These are phyloP conservation scores for Stylonectria norvegica DNA, from an alignment of 2,329 filamentous ascomycete genomes.

Conservation along the genomic window DNA sequence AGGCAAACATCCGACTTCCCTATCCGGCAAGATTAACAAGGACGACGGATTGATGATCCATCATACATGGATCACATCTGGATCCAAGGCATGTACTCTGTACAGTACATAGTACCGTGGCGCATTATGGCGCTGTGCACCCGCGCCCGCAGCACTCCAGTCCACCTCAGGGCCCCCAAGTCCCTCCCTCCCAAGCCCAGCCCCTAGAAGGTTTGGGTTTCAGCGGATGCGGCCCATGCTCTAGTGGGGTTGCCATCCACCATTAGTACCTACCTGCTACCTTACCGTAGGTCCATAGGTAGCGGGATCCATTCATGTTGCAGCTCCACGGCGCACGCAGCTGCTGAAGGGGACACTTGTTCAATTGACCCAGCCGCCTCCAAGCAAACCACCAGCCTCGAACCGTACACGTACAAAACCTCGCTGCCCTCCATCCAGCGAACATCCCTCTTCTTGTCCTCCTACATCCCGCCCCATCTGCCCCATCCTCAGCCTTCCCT, in stretches of 20 bases:
- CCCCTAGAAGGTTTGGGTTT: background rate
- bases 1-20: background rate
- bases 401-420: conserved; percentile 34
- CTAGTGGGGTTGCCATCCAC: background rate
- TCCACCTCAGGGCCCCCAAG: background rate
- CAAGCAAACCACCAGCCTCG: conserved; percentile 17
- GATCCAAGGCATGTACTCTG: no score
- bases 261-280: background rate
- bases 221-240: background rate
- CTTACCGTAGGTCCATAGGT: conserved; percentile 10
- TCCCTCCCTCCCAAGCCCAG: background rate
- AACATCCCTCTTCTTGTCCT: conserved; percentile 15
- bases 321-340: conserved; percentile 15
- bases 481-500: conserved; percentile 14
- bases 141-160: no score
- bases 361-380: conserved; percentile 36
- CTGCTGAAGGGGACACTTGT: conserved; percentile 42
- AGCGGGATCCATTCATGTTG: conserved; percentile 4
- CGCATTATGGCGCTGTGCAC: no score
- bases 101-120: no score
- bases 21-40: background rate
- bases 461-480: conserved; percentile 14
- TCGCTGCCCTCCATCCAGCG: conserved; percentile 23
- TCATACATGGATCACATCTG: no score
- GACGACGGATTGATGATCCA: background rate